phyloP scores from a whole-genome alignment of 1,284 basidiomycete genomes.

The Rhodotorula sp. region DNA sequence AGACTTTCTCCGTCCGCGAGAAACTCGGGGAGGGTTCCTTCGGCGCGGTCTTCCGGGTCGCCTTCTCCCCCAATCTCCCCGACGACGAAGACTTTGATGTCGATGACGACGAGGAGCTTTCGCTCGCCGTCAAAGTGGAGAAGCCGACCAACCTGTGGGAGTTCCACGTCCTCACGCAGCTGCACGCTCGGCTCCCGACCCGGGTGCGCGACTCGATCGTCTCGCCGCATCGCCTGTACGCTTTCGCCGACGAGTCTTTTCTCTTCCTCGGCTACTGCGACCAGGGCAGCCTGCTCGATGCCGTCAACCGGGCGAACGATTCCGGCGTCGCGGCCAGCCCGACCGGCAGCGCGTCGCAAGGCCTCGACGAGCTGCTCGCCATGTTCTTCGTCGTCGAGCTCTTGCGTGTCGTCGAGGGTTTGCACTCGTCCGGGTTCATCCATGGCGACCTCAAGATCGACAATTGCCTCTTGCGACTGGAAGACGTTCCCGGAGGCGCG shows the following conservation, averaged over 20 bases:
- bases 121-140: conserved; percentile 88
- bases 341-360: conserved; percentile 45
- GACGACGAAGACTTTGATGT: conserved; percentile 52
- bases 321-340: conserved; percentile 59
- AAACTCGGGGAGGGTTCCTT: conserved; percentile 98
- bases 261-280: conserved; percentile 82
- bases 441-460: conserved; percentile 99
- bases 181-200: conserved; percentile 65
- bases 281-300: conserved; percentile 88
- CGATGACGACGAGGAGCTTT: conserved; percentile 61
- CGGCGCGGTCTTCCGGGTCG: conserved; percentile 77
- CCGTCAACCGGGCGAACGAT: conserved; percentile 77
- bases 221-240: conserved; percentile 61
- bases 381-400: conserved; percentile 95
- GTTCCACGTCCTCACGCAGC: conserved; percentile 76
- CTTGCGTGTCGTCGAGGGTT: conserved; percentile 72
- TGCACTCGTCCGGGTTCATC: conserved; percentile 80
- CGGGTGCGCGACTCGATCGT: conserved; percentile 66
- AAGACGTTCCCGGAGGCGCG: conserved; percentile 63
- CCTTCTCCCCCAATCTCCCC: conserved; percentile 41
- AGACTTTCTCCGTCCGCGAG: conserved; percentile 66
- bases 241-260: conserved; percentile 84
- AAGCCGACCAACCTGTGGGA: conserved; percentile 89
- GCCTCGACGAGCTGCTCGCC: conserved; percentile 86
- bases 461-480: conserved; percentile 89